phyloP scores from a whole-genome alignment of 108 stramenopile species.

The Skeletonema grethae region DNA sequence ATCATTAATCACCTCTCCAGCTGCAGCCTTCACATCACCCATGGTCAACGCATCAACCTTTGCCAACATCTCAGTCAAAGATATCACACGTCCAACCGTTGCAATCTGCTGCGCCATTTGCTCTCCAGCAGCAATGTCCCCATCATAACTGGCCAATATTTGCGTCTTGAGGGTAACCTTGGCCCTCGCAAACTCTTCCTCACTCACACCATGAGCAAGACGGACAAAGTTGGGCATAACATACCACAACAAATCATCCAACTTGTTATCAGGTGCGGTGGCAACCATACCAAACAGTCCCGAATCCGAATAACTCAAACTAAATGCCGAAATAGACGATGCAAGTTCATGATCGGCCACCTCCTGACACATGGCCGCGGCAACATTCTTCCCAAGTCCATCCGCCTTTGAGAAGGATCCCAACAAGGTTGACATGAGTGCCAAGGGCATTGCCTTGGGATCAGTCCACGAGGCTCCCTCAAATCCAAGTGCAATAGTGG shows the following conservation, averaged over 20 bases:
- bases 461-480: slow-evolving; percentile 95
- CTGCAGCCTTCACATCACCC: slow-evolving; percentile 89
- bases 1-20: slow-evolving; percentile 90
- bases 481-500: slow-evolving; percentile 96
- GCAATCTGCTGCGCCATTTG: slow-evolving; percentile 98
- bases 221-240: slow-evolving; percentile 93
- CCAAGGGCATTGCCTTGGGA: slow-evolving; percentile 94
- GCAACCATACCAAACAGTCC: slow-evolving; percentile 97
- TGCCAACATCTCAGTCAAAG: slow-evolving; percentile 93
- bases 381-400: slow-evolving; percentile 88
- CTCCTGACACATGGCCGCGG: slow-evolving; percentile 90
- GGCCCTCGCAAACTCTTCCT: slow-evolving; percentile 93
- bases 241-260: slow-evolving; percentile 92
- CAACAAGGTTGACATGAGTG: slow-evolving; percentile 95
- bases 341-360: slow-evolving; percentile 88
- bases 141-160: slow-evolving; percentile 68
- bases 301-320: slow-evolving; percentile 98
- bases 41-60: slow-evolving; percentile 93
- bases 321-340: slow-evolving; percentile 93
- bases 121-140: slow-evolving; percentile 91
- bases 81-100: slow-evolving; percentile 96
- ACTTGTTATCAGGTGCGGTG: slow-evolving; percentile 91
- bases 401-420: slow-evolving; percentile 92
- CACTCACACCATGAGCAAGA: slow-evolving; percentile 87
- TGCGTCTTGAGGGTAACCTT: slow-evolving; percentile 95